These are phyloP conservation scores for Xylaria sp. DNA, from an alignment of 2,329 filamentous ascomycete species.

Conservation along the genomic window DNA sequence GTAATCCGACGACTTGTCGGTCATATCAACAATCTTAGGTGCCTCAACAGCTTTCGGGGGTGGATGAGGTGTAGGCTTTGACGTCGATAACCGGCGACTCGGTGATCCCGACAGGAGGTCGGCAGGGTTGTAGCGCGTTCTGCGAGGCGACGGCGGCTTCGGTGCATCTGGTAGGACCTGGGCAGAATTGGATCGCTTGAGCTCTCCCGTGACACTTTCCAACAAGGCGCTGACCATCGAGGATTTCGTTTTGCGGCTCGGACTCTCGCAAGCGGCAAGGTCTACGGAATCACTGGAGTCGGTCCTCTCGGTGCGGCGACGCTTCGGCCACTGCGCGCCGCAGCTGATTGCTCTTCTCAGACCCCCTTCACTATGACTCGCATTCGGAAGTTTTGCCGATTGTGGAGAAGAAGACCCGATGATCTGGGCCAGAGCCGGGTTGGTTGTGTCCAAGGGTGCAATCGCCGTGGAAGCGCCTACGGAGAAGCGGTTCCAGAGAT, in stretches of 20 bases:
- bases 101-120: conserved; percentile 15
- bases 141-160: conserved; percentile 43
- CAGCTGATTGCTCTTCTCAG: conserved; percentile 64
- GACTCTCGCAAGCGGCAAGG: conserved; percentile 34
- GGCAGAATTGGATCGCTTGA: conserved; percentile 39
- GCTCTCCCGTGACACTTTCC: conserved; percentile 56
- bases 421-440: conserved; percentile 57
- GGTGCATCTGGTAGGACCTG: conserved; percentile 29
- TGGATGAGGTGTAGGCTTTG: conserved; percentile 17
- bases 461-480: conserved; percentile 43
- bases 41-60: conserved; percentile 5
- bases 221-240: conserved; percentile 59
- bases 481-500: conserved; percentile 73
- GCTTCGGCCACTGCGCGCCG: conserved; percentile 66
- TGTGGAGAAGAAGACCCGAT: conserved; percentile 68
- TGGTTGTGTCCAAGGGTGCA: conserved; percentile 42
- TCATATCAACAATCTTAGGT: background rate
- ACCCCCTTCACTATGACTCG: conserved; percentile 40
- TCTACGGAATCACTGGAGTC: conserved; percentile 35
- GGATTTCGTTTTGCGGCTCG: conserved; percentile 48
- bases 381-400: conserved; percentile 41
- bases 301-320: conserved; percentile 52
- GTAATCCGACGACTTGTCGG: conserved; percentile 42
- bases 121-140: conserved; percentile 29
- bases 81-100: conserved; percentile 20